A percentile compares a stretch with the other conserved stretches of the same genome.
phyloP scores from a whole-genome alignment of 495 filamentous ascomycete genomes.

The Aspergillus cavernicola region DNA sequence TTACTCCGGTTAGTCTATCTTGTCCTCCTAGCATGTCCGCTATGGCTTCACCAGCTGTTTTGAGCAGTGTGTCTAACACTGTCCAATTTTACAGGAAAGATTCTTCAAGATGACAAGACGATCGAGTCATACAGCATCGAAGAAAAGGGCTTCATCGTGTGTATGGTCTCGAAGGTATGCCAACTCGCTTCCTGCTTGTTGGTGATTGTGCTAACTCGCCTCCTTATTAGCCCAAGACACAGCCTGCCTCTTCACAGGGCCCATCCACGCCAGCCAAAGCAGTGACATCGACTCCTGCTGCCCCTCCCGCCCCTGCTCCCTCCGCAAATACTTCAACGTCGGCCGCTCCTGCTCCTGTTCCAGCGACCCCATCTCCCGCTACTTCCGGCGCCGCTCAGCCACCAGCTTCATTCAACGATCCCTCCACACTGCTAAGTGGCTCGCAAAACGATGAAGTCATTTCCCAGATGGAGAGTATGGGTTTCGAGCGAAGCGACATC shows the following conservation, averaged over 20 bases:
- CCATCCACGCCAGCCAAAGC: slow-evolving; percentile 56
- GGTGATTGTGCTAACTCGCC: background rate
- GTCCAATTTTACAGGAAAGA: slow-evolving; percentile 68
- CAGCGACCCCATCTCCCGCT: slow-evolving; percentile 70
- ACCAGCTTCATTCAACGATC: slow-evolving; percentile 59
- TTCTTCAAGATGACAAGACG: slow-evolving; percentile 93
- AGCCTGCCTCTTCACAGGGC: slow-evolving; percentile 51
- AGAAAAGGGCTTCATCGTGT: slow-evolving; percentile 98
- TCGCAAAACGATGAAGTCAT: slow-evolving; percentile 78
- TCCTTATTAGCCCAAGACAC: slow-evolving; percentile 60
- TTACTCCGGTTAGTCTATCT: slow-evolving; percentile 73
- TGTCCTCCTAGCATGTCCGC: background rate
- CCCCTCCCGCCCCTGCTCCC: slow-evolving; percentile 68
- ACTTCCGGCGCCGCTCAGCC: slow-evolving; percentile 41
- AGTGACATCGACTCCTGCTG: slow-evolving; percentile 46
- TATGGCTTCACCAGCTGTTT: too few relatives aligned
- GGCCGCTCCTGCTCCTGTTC: slow-evolving; percentile 54
- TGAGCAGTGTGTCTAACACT: background rate
- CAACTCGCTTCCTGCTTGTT: background rate
- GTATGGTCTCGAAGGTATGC: slow-evolving; percentile 88
- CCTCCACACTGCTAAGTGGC: slow-evolving; percentile 81
- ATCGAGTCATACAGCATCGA: slow-evolving; percentile 96
- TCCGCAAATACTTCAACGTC: slow-evolving; percentile 57
- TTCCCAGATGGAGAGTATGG: slow-evolving; percentile 96
- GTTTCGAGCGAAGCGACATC: slow-evolving; percentile 80